phyloP scores from a whole-genome alignment of 2,329 filamentous ascomycete species.

The Alternaria postmessia region DNA sequence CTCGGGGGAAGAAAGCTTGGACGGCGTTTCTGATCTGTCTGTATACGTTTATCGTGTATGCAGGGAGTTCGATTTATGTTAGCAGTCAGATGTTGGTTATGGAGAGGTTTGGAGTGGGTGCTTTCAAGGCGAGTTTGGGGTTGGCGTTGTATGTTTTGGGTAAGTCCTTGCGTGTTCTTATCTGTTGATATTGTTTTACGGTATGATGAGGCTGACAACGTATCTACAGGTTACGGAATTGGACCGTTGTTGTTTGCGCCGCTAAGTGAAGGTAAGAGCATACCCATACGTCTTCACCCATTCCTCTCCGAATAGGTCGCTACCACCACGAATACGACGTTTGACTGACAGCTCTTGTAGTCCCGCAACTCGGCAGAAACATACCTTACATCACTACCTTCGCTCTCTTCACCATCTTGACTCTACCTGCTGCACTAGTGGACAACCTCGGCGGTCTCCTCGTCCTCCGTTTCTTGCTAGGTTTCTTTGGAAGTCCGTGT shows the following conservation, averaged over 20 bases:
- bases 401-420: conserved; percentile 72
- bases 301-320: not conserved
- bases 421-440: conserved; percentile 69
- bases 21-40: conserved; percentile 56
- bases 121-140: conserved; percentile 63
- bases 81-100: conserved; percentile 58
- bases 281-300: too few species aligned
- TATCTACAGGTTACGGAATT: conserved; percentile 60
- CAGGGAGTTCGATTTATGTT: conserved; percentile 62
- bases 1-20: conserved; percentile 44
- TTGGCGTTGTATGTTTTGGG: conserved; percentile 68
- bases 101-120: conserved; percentile 61
- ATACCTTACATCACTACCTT: conserved; percentile 73
- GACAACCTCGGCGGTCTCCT: conserved; percentile 70
- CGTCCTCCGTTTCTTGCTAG: conserved; percentile 57
- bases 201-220: not conserved
- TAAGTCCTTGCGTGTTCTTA: not conserved
- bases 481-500: conserved; percentile 52
- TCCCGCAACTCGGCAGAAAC: conserved; percentile 64
- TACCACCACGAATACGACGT: not conserved
- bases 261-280: conserved; percentile 60
- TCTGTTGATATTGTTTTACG: rapidly evolving
- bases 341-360: not conserved
- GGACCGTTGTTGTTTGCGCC: conserved; percentile 73
- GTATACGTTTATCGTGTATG: conserved; percentile 70